Evolutionary conservation across 1,139 yeast species (phyloP).

Genomic region (Candida dubliniensis): DNA sequence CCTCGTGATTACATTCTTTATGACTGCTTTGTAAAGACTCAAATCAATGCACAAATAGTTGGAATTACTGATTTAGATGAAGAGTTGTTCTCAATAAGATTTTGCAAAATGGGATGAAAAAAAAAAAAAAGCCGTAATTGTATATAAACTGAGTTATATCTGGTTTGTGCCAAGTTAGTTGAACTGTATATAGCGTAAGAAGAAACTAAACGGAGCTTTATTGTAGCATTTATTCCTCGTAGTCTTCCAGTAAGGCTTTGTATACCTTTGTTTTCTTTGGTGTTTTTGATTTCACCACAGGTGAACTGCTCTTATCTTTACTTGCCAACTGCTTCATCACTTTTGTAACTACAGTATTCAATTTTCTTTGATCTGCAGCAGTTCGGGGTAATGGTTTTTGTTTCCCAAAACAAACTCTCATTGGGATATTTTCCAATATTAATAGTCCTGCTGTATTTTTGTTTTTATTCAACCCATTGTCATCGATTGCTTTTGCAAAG

Average conservation of each 20-base stretch:
- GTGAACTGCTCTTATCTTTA: conserved; percentile 25
- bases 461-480: conserved; percentile 29
- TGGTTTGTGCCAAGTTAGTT: too few relatives aligned
- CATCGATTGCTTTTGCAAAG: conserved; percentile 42
- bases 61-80: conserved; percentile 3
- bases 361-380: conserved; percentile 49
- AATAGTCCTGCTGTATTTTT: conserved; percentile 36
- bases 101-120: conserved; percentile 8
- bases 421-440: conserved; percentile 40
- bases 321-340: conserved; percentile 58
- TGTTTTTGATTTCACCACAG: not conserved
- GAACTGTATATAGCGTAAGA: too few relatives aligned
- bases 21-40: conserved; percentile 8
- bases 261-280: conserved; percentile 2
- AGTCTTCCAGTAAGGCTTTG: conserved; percentile 5
- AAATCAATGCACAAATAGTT: conserved; percentile 9
- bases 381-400: conserved; percentile 50
- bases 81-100: conserved; percentile 6
- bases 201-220: too few relatives aligned
- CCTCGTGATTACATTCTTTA: conserved; percentile 10
- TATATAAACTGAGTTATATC: too few relatives aligned
- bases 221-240: conserved; percentile 6
- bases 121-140: too few relatives aligned
- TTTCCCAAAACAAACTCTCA: conserved; percentile 69
- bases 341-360: conserved; percentile 56